Percentiles rank a stretch among this genome's conserved stretches.
These are phyloP conservation scores for Trypanosoma platydactyli DNA, from an alignment of 208 protist species.

Conservation along the genomic window DNA sequence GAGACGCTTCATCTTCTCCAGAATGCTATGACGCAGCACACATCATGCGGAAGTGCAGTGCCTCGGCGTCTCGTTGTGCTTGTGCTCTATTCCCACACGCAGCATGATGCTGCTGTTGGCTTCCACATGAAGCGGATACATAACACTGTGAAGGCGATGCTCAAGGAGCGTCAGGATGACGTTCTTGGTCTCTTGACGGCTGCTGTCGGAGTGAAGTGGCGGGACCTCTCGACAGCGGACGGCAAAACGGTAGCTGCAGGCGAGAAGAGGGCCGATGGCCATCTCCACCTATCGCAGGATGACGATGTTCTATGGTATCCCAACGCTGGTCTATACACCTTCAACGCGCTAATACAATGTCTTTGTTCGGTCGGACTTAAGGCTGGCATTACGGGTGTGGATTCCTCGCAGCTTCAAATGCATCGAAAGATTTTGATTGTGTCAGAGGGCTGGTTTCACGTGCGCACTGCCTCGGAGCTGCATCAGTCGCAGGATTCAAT, in stretches of 20 bases:
- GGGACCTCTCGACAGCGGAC: not conserved
- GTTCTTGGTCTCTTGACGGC: slow-evolving; percentile 54
- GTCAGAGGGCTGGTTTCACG: slow-evolving; percentile 66
- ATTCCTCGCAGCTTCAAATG: slow-evolving; percentile 6
- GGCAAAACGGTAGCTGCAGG: not conserved
- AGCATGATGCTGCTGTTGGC: slow-evolving; percentile 39
- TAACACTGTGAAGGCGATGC: slow-evolving; percentile 18
- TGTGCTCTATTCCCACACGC: slow-evolving; percentile 56
- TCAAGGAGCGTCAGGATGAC: slow-evolving; percentile 16
- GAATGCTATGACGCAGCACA: not conserved
- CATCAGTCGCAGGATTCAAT: slow-evolving; percentile 8
- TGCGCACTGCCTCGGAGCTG: slow-evolving; percentile 50
- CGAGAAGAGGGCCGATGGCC: not conserved
- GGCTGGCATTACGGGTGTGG: not conserved
- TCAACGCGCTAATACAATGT: slow-evolving; percentile 43
- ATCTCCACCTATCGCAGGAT: not conserved
- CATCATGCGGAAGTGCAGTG: not conserved
- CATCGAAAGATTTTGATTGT: slow-evolving; percentile 49
- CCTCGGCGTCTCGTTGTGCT: slow-evolving; percentile 44
- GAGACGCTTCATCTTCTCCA: slow-evolving; percentile 18
- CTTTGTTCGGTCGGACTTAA: slow-evolving; percentile 20
- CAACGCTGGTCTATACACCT: slow-evolving; percentile 65
- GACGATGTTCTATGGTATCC: slow-evolving; percentile 46
- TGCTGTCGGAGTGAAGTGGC: slow-evolving; percentile 43
- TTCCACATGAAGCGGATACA: slow-evolving; percentile 22